Conservation (phyloP, 2,329 filamentous ascomycete genomes). For the Calonectria hawksworthii region DNA sequence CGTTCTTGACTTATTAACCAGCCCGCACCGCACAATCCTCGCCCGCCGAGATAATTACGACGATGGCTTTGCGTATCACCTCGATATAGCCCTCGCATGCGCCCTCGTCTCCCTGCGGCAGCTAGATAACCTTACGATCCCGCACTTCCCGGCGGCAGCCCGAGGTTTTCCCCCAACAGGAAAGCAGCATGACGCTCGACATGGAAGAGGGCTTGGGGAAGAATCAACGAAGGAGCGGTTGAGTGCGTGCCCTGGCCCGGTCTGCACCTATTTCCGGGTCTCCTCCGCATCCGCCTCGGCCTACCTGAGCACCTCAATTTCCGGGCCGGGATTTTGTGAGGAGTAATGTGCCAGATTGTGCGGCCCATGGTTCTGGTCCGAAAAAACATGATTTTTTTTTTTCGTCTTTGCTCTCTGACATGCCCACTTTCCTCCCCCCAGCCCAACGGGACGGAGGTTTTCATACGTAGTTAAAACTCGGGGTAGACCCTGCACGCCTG, state of each 20-base stretch:
- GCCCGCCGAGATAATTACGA: not conserved
- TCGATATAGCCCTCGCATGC: not conserved
- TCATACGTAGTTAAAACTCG: conserved; percentile 3
- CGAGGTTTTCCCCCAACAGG: conserved; percentile 17
- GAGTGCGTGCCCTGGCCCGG: conserved; percentile 17
- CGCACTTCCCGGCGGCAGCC: conserved; percentile 15
- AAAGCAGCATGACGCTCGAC: conserved; percentile 5
- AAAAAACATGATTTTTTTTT: not conserved
- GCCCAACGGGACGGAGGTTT: conserved; percentile 8
- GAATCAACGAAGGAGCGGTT: conserved; percentile 13
- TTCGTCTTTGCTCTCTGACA: not conserved
- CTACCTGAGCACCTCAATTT: not conserved
- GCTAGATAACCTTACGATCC: conserved; percentile 11
- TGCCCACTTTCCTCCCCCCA: not conserved
- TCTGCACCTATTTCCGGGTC: conserved; percentile 19
- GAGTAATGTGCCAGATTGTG: not conserved
- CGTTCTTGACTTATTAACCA: not conserved
- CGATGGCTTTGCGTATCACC: not conserved
- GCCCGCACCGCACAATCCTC: not conserved
- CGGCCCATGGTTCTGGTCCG: not conserved
- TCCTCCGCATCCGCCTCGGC: conserved; percentile 4
- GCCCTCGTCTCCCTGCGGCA: not conserved
- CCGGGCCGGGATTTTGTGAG: conserved; percentile 16
- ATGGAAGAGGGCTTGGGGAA: conserved; percentile 19
- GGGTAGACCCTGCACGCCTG: conserved; percentile 28